Percentiles rank a stretch among this genome's conserved stretches.
These are phyloP conservation scores for Harringtonia aguacate DNA, from an alignment of 2,329 filamentous ascomycete species.

Conservation along the genomic window DNA sequence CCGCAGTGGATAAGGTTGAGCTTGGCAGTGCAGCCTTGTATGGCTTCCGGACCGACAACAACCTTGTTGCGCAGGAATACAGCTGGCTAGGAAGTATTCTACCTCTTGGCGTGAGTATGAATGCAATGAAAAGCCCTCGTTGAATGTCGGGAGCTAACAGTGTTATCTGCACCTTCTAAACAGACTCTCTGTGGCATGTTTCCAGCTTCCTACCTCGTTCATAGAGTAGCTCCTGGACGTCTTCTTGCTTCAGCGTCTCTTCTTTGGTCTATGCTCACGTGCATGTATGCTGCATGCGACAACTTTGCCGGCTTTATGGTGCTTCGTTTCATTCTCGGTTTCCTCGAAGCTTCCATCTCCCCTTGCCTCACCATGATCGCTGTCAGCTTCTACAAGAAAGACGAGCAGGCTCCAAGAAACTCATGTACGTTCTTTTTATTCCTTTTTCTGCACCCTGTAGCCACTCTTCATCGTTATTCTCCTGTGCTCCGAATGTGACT, in stretches of 20 bases:
- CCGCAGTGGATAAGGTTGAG: constrained; percentile 22
- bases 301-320: constrained; percentile 20
- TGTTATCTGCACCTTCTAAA: neutral
- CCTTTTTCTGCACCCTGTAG: no score
- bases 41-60: constrained; percentile 20
- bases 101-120: constrained; percentile 1
- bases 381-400: constrained; percentile 19
- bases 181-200: constrained; percentile 11
- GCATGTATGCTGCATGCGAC: constrained; percentile 16
- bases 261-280: constrained; percentile 19
- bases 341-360: constrained; percentile 20
- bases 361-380: constrained; percentile 20
- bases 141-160: no score
- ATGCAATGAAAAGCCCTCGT: no score
- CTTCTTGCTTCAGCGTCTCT: constrained; percentile 17
- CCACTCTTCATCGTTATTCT: no score
- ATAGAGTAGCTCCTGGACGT: constrained; percentile 17
- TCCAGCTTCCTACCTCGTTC: constrained; percentile 17
- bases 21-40: constrained; percentile 23
- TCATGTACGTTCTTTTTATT: neutral
- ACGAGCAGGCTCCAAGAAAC: constrained; percentile 7
- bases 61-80: constrained; percentile 2
- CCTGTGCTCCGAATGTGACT: no score
- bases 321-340: constrained; percentile 18
- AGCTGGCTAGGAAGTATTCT: constrained; percentile 3